A percentile compares a stretch with the other conserved stretches of the same genome.
Conservation (phyloP, 2,329 filamentous ascomycete genomes). For the Mariannaea sp. region DNA sequence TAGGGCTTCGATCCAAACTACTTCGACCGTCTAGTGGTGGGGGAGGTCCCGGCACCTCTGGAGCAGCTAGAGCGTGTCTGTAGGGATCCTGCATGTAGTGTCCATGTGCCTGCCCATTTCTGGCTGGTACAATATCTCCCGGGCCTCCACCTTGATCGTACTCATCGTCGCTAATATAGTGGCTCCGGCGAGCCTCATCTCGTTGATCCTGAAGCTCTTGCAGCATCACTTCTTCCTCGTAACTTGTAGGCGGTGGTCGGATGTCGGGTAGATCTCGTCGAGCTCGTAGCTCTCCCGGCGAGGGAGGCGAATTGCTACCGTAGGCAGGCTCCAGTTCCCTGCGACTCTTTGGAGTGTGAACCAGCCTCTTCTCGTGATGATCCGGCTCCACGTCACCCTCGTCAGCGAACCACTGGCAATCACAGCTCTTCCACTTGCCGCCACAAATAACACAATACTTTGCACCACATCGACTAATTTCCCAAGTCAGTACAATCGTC, state of each 20-base stretch:
- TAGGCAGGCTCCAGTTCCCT: constrained; percentile 31
- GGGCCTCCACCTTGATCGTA: constrained; percentile 42
- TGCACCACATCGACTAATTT: constrained; percentile 74
- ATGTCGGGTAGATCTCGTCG: constrained; percentile 30
- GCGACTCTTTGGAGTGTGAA: constrained; percentile 47
- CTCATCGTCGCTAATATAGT: constrained; percentile 46
- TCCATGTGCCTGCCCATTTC: constrained; percentile 42
- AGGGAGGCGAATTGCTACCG: constrained; percentile 28
- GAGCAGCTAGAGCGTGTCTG: constrained; percentile 40
- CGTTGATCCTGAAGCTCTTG: constrained; percentile 53
- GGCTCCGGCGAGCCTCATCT: constrained; percentile 45
- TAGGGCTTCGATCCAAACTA: constrained; percentile 32
- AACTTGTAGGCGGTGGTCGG: constrained; percentile 37
- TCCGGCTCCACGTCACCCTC: constrained; percentile 62
- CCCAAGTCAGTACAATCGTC: constrained; percentile 21
- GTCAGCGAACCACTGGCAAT: constrained; percentile 80
- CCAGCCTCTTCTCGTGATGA: constrained; percentile 57
- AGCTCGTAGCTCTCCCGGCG: constrained; percentile 40
- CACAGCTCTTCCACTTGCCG: constrained; percentile 79
- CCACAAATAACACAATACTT: constrained; percentile 91
- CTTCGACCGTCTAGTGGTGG: constrained; percentile 29
- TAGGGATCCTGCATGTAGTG: constrained; percentile 69
- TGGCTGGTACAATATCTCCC: constrained; percentile 43
- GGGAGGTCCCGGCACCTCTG: constrained; percentile 33
- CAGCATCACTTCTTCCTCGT: constrained; percentile 54